Evolutionary conservation across 2,329 filamentous ascomycete species (phyloP).

Genomic region (Intubia oerlemansii): DNA sequence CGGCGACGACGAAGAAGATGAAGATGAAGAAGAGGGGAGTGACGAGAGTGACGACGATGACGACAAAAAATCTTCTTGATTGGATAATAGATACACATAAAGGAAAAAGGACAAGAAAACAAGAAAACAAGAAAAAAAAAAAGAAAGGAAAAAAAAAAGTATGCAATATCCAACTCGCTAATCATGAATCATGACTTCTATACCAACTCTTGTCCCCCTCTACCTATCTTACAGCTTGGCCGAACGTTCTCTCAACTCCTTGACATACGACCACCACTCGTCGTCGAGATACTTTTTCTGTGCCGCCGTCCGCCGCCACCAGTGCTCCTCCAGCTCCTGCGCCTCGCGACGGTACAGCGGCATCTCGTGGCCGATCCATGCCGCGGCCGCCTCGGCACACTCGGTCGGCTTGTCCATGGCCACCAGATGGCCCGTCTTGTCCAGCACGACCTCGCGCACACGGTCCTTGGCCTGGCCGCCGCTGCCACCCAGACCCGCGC

Average conservation of each 20-base stretch:
- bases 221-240: no score
- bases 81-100: no score
- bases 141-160: no score
- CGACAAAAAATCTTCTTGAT: no score
- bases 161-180: no score
- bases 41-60: neutral
- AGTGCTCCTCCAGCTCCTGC: slow-evolving; percentile 27
- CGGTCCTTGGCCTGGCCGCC: slow-evolving; percentile 40
- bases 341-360: slow-evolving; percentile 34
- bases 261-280: no score
- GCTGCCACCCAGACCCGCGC: slow-evolving; percentile 43
- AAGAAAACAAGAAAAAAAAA: no score
- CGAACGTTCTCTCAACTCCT: no score
- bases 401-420: slow-evolving; percentile 56
- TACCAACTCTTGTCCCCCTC: no score
- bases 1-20: neutral
- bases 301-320: slow-evolving; percentile 23
- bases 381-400: slow-evolving; percentile 38
- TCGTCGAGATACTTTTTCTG: slow-evolving; percentile 36
- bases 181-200: no score
- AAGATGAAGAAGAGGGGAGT: neutral
- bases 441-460: slow-evolving; percentile 43
- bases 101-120: no score
- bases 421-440: slow-evolving; percentile 55
- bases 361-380: slow-evolving; percentile 36